Base-by-base conservation (phyloP, 106 monocot species). In the Allium fistulosum region DNA sequence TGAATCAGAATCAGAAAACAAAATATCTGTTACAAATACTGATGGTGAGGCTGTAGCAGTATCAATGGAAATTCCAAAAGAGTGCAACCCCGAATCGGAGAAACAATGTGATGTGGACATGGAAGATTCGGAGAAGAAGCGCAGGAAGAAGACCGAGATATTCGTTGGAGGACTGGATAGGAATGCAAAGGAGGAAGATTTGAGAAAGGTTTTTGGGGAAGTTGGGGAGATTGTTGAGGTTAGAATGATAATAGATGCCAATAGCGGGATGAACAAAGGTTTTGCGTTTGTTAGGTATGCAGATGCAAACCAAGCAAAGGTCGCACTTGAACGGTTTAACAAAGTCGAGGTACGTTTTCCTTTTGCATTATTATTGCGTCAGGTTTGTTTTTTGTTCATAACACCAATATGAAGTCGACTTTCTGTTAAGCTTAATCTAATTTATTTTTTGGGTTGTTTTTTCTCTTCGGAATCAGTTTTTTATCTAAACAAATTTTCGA, bases 261-360 rank as follows among this genome's bases (percentile, higher is more conserved):
- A 75, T 67, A 83, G 81, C 6, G 81, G 83, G 50, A 95, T 86
- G 81, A 95, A 88, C 61, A 95, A 95, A 66, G 95, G 95, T 7
- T 95, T 80, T 80, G 82, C 82, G 48, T 95, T 95, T 56, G 49
- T 91, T 56, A 74, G 91, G 49, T 95, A 86, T 76, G 81, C 75
- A 7, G 80, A 88, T 26, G 49, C 83, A 0, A 68, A 72, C 4
- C 80, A 85, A 26, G 94, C 94, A 28, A 94, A 85, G 77, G 85
- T 77, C 72, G 94, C 90, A 4, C 81, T 94, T 9, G 8, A 80
- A 2, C 75, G 83, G 59, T 91, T 91, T 16, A 27, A 70, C 17
- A 88, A 95, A 86, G 91, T 91, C 57, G 85, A 91, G 95, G 95
- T 91, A 78, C 48, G 4, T 53, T 67, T 66, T 0, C 8, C 37